Conservation (phyloP, 1,284 basidiomycete species). For the Testicularia cyperi region DNA sequence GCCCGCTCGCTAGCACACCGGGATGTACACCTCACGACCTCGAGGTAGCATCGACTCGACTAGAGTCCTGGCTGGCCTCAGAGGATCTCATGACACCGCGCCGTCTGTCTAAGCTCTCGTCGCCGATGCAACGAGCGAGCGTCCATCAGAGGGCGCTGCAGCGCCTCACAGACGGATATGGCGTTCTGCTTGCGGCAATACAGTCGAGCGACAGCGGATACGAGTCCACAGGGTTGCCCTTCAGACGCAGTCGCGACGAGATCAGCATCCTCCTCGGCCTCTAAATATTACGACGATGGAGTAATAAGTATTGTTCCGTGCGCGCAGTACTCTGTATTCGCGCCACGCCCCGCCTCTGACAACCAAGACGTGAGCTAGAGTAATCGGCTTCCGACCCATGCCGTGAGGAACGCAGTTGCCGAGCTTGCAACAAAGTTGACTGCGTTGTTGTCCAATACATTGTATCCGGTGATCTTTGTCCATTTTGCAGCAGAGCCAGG, state of each 20-base stretch:
- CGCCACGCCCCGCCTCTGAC: too few species aligned
- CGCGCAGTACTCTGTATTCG: too few species aligned
- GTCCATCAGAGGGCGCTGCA: slow-evolving; percentile 26
- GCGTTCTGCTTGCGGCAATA: slow-evolving; percentile 6
- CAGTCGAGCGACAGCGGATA: slow-evolving; percentile 4
- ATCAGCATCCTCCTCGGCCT: slow-evolving; percentile 38
- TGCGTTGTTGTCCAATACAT: slow-evolving; percentile 75
- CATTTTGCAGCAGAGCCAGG: too few species aligned
- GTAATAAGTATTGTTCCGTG: too few species aligned
- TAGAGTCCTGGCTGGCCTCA: slow-evolving; percentile 30
- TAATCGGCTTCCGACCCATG: slow-evolving; percentile 10
- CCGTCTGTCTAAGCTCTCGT: slow-evolving; percentile 10
- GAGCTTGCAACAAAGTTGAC: slow-evolving; percentile 49
- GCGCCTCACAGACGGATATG: slow-evolving; percentile 22
- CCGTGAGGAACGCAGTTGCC: slow-evolving; percentile 15
- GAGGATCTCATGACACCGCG: slow-evolving; percentile 32
- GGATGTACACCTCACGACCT: slow-evolving; percentile 6
- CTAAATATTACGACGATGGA: not conserved
- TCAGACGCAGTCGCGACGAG: slow-evolving; percentile 21
- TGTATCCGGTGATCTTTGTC: slow-evolving; percentile 70
- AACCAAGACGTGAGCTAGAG: too few species aligned
- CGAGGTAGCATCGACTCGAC: slow-evolving; percentile 1
- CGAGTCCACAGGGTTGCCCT: slow-evolving; percentile 1
- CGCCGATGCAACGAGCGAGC: slow-evolving; percentile 9
- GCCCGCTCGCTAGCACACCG: slow-evolving; percentile 1